phyloP scores from a whole-genome alignment of 768 basidiomycete genomes.

The Agrocybe pediades region DNA sequence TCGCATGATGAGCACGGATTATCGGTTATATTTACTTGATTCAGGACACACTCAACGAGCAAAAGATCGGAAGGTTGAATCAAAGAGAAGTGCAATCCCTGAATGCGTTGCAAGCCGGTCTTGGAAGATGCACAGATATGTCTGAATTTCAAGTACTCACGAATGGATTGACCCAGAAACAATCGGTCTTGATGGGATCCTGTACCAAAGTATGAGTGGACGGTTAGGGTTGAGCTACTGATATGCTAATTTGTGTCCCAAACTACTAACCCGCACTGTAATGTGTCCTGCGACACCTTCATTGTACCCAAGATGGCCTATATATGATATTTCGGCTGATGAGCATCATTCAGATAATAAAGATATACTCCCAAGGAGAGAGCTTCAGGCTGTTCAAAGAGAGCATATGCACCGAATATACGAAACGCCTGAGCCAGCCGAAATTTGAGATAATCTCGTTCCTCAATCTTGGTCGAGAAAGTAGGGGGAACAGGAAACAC shows the following conservation, averaged over 20 bases:
- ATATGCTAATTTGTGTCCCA: neutral
- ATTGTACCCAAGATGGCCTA: conserved; percentile 43
- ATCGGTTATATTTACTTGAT: neutral
- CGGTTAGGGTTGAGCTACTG: neutral
- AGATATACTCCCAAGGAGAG: too few species aligned
- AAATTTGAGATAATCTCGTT: conserved; percentile 45
- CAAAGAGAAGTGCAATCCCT: conserved; percentile 47
- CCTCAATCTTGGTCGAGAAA: conserved; percentile 35
- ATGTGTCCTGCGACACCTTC: conserved; percentile 55
- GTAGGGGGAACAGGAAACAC: conserved; percentile 29
- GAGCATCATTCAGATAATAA: neutral
- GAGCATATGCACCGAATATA: conserved; percentile 37
- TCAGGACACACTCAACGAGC: conserved; percentile 40
- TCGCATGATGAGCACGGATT: neutral
- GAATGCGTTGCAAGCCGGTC: too few species aligned
- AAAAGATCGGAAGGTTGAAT: conserved; percentile 46
- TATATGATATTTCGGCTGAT: neutral
- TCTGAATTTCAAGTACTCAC: too few species aligned
- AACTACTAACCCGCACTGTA: conserved; percentile 39
- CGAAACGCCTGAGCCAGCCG: conserved; percentile 47
- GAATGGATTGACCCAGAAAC: conserved; percentile 53
- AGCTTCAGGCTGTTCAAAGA: neutral
- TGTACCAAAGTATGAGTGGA: conserved; percentile 11
- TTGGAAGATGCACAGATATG: neutral
- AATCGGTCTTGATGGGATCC: conserved; percentile 41